Evolutionary conservation across 495 filamentous ascomycete species (phyloP).

Genomic region (Penicillium riverlandense): DNA sequence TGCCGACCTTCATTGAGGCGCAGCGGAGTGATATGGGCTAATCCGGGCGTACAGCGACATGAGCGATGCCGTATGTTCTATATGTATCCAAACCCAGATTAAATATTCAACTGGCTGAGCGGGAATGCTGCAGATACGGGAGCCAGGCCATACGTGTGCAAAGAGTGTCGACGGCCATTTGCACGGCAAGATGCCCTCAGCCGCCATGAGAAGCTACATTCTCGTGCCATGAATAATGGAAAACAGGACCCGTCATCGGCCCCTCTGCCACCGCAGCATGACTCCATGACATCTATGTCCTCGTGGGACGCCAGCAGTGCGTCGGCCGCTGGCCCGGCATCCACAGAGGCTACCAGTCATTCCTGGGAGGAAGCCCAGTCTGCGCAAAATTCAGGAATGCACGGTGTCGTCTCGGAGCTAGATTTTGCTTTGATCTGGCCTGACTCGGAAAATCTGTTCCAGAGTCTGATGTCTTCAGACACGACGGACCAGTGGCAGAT

Average conservation of each 20-base stretch:
- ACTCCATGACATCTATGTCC: slow-evolving; percentile 14
- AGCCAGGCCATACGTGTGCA: slow-evolving; percentile 38
- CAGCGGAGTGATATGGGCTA: slow-evolving; percentile 4
- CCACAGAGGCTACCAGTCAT: slow-evolving; percentile 17
- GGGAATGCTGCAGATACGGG: slow-evolving; percentile 32
- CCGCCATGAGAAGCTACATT: slow-evolving; percentile 41
- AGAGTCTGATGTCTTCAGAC: slow-evolving; percentile 38
- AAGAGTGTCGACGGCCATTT: slow-evolving; percentile 36
- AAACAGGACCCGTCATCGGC: slow-evolving; percentile 15
- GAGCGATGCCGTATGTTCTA: slow-evolving; percentile 38
- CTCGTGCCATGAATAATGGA: slow-evolving; percentile 17
- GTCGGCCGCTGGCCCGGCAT: slow-evolving; percentile 12
- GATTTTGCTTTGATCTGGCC: slow-evolving; percentile 44
- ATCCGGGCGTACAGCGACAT: slow-evolving; percentile 32
- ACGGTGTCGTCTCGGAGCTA: slow-evolving; percentile 23
- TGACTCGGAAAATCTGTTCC: slow-evolving; percentile 41
- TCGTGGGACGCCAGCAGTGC: slow-evolving; percentile 21
- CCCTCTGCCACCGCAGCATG: slow-evolving; percentile 11
- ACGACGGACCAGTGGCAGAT: slow-evolving; percentile 41
- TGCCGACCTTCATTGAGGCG: background rate
- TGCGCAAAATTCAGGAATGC: slow-evolving; percentile 13
- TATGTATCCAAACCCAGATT: background rate
- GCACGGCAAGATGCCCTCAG: slow-evolving; percentile 41
- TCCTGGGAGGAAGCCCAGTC: slow-evolving; percentile 19
- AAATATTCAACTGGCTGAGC: slow-evolving; percentile 8